Conservation (phyloP, 192 early-diverging fungal genomes). For the Rhizoclosmatium globosum region DNA sequence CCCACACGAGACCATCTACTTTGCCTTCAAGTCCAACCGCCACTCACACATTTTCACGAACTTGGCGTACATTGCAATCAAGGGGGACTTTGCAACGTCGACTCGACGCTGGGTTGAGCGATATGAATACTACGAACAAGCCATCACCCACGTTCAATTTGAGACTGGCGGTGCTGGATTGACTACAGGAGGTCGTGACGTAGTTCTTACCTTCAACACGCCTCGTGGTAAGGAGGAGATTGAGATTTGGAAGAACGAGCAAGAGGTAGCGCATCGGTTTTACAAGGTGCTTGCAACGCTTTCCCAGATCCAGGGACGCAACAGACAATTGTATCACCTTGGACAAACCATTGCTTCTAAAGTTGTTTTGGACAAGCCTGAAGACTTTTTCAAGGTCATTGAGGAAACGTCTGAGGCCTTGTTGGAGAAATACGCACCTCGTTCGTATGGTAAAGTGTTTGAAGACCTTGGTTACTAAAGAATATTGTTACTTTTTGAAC, state of each 20-base stretch:
- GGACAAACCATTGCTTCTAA: no score
- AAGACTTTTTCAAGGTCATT: no score
- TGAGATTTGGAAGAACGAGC: slow-evolving; percentile 19
- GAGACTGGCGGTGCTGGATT: slow-evolving; percentile 10
- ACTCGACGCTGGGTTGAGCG: slow-evolving; percentile 7
- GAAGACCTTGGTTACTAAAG: no score
- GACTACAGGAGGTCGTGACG: slow-evolving; percentile 3
- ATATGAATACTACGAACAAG: not conserved
- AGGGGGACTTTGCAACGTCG: not conserved
- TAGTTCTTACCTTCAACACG: not conserved
- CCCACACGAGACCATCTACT: no score
- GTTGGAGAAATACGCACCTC: no score
- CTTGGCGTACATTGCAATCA: not conserved
- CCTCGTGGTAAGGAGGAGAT: not conserved
- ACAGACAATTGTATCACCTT: not conserved
- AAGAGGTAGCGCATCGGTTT: not conserved
- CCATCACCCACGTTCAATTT: slow-evolving; percentile 4
- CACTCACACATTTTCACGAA: not conserved
- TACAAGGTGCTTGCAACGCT: not conserved
- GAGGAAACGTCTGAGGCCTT: no score
- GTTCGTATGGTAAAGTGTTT: no score
- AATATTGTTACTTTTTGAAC: no score
- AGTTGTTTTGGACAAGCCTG: no score
- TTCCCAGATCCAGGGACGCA: not conserved
- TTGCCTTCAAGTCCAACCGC: not conserved